Evolutionary conservation across 73 alveolate genomes (phyloP).

Genomic region (Paramecium biaurelia): DNA sequence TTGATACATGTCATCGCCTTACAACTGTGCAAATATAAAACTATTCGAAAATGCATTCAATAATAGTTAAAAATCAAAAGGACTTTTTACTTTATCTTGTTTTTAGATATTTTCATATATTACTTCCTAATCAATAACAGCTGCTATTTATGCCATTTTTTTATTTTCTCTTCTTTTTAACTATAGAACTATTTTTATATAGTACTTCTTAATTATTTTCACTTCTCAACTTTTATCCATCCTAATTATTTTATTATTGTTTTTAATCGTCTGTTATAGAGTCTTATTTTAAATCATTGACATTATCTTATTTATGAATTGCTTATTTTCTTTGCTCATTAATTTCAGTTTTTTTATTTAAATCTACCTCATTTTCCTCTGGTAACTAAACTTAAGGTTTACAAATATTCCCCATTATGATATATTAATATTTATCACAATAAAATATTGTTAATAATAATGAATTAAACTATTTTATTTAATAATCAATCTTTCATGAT

Average conservation of each 20-base stretch:
- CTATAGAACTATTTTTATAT: neutral
- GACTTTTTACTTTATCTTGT: neutral
- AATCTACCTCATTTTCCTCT: neutral
- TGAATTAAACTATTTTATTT: neutral
- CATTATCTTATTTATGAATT: neutral
- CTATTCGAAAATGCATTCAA: conserved; percentile 26
- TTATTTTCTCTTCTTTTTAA: conserved; percentile 1
- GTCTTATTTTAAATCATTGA: neutral
- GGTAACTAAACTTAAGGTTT: neutral
- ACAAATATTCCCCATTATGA: neutral
- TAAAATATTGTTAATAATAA: neutral
- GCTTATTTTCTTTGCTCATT: neutral
- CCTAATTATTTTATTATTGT: neutral
- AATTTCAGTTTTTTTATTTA: neutral
- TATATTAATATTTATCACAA: neutral
- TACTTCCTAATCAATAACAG: conserved; percentile 16
- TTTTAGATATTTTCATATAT: neutral
- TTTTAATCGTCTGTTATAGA: neutral
- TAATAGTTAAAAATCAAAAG: conserved; percentile 8
- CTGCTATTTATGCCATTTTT: conserved; percentile 35
- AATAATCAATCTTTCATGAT: neutral
- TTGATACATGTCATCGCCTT: conserved; percentile 22
- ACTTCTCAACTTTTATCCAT: neutral
- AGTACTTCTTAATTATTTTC: neutral
- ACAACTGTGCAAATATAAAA: neutral